Evolutionary conservation across 2,329 filamentous ascomycete genomes (phyloP).

Genomic region (Botryotinia globosa): DNA sequence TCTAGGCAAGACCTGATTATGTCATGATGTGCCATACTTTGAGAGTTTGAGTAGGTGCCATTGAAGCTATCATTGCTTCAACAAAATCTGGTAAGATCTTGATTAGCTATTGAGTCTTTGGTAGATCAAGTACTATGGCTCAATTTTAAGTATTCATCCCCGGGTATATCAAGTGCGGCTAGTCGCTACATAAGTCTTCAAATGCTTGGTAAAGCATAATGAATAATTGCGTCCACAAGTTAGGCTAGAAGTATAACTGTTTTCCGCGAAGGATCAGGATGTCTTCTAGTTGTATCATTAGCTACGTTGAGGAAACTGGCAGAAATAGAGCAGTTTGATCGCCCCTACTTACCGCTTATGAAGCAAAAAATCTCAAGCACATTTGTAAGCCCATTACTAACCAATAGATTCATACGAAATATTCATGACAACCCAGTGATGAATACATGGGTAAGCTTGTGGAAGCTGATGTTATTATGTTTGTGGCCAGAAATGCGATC

Average conservation of each 20-base stretch:
- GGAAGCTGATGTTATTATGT: conserved; percentile 42
- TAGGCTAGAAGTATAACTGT: conserved; percentile 44
- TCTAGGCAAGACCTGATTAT: conserved; percentile 43
- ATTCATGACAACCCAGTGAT: background rate
- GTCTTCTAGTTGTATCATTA: conserved; percentile 37
- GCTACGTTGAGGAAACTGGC: conserved; percentile 40
- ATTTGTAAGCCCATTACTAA: conserved; percentile 36
- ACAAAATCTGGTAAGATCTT: conserved; percentile 39
- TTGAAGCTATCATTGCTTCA: conserved; percentile 41
- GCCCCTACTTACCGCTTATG: conserved; percentile 38
- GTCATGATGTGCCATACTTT: conserved; percentile 48
- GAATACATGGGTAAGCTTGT: background rate
- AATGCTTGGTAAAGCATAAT: conserved; percentile 28
- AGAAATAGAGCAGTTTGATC: conserved; percentile 38
- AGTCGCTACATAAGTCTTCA: conserved; percentile 27
- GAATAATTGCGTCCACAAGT: conserved; percentile 37
- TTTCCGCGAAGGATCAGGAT: conserved; percentile 38
- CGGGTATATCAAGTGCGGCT: conserved; percentile 32
- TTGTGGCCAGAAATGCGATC: conserved; percentile 43
- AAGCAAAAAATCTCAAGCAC: conserved; percentile 36
- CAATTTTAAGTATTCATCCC: conserved; percentile 38
- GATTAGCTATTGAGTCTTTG: conserved; percentile 39
- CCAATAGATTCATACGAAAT: conserved; percentile 38
- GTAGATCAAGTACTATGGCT: conserved; percentile 39
- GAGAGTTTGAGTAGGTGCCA: conserved; percentile 42